phyloP scores from a whole-genome alignment of 495 filamentous ascomycete genomes.

The Immersiella caudata region DNA sequence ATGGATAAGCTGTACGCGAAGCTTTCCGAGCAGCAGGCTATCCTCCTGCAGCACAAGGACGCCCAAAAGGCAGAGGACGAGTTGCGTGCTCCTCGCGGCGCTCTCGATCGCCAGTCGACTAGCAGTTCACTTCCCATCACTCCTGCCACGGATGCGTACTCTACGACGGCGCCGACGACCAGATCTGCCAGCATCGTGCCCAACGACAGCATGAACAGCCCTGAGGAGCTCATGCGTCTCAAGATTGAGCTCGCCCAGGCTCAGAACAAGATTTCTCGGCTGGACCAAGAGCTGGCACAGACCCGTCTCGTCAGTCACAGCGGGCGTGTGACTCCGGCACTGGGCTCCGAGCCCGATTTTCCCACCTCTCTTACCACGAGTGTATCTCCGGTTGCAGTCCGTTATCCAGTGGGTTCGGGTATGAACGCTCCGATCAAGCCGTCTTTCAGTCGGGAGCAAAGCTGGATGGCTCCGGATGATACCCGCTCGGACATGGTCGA shows the following conservation, averaged over 20 bases:
- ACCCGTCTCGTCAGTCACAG: slow-evolving; percentile 59
- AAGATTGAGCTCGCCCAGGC: slow-evolving; percentile 79
- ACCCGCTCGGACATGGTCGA: slow-evolving; percentile 67
- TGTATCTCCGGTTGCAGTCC: slow-evolving; percentile 30
- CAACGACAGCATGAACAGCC: slow-evolving; percentile 33
- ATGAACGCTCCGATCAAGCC: slow-evolving; percentile 57
- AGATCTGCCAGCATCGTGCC: slow-evolving; percentile 50
- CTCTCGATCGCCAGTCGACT: slow-evolving; percentile 51
- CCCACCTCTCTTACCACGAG: slow-evolving; percentile 17
- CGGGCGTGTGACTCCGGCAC: slow-evolving; percentile 30
- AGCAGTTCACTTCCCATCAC: slow-evolving; percentile 60
- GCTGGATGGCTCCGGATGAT: slow-evolving; percentile 69
- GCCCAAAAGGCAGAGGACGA: slow-evolving; percentile 50
- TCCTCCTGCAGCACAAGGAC: slow-evolving; percentile 59
- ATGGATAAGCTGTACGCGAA: slow-evolving; percentile 68
- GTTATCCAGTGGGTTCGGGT: slow-evolving; percentile 36
- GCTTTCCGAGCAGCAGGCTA: slow-evolving; percentile 66
- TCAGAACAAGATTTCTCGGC: slow-evolving; percentile 74
- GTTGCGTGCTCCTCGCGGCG: slow-evolving; percentile 35
- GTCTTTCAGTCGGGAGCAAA: slow-evolving; percentile 57
- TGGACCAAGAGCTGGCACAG: slow-evolving; percentile 83
- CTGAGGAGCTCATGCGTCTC: slow-evolving; percentile 53
- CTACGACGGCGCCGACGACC: slow-evolving; percentile 47
- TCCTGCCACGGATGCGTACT: slow-evolving; percentile 57
- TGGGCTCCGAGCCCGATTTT: slow-evolving; percentile 36